These are phyloP conservation scores for Candida pini DNA, from an alignment of 805 yeast genomes.

Conservation along the genomic window DNA sequence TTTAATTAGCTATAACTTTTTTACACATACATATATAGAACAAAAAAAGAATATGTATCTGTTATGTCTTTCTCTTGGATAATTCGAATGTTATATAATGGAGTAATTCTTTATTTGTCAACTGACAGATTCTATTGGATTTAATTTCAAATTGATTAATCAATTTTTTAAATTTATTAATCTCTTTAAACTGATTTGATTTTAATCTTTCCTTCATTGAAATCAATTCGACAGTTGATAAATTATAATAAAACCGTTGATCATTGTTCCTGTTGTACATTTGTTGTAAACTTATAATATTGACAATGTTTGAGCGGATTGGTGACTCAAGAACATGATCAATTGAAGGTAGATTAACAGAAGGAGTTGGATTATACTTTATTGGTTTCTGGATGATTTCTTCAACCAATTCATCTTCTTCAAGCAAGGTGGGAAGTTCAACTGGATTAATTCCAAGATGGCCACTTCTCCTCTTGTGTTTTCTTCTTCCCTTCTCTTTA, in stretches of 20 bases:
- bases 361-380: no score
- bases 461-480: no score
- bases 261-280: constrained; percentile 10
- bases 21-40: background rate
- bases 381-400: no score
- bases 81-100: constrained; percentile 14
- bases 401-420: no score
- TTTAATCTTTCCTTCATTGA: constrained; percentile 14
- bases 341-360: background rate
- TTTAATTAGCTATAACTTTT: background rate
- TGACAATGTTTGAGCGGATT: no score
- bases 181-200: constrained; percentile 11
- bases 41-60: background rate
- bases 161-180: constrained; percentile 13
- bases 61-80: constrained; percentile 6
- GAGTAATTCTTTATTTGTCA: constrained; percentile 9
- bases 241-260: constrained; percentile 6
- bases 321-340: no score
- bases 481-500: background rate
- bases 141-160: constrained; percentile 16
- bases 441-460: no score
- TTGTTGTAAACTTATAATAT: constrained; percentile 9
- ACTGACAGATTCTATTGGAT: no score
- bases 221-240: constrained; percentile 15
- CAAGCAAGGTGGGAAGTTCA: no score